These are phyloP conservation scores for Lasiosphaeriaceae sp. DNA, from an alignment of 495 filamentous ascomycete genomes.

Conservation along the genomic window DNA sequence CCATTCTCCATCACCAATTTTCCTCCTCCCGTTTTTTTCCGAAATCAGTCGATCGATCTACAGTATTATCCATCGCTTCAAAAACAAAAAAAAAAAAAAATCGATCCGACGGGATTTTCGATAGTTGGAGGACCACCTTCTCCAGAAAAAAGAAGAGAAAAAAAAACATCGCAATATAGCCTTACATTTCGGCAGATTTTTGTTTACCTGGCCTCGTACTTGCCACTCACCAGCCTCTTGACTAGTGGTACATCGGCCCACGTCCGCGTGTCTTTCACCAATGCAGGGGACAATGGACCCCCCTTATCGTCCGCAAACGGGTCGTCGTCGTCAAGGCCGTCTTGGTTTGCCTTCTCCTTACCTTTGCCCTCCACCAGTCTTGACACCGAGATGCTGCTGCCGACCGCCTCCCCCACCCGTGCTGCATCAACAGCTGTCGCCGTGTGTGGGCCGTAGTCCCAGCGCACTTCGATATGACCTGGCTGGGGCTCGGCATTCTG, in stretches of 20 bases:
- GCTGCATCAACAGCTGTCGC: conserved; percentile 16
- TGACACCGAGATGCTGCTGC: conserved; percentile 61
- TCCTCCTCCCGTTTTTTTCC: not conserved
- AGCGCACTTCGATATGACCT: conserved; percentile 74
- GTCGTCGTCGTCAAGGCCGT: conserved; percentile 21
- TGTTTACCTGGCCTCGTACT: conserved; percentile 58
- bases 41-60: not conserved
- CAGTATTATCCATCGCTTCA: not conserved
- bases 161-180: not conserved
- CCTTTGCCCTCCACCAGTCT: conserved; percentile 40
- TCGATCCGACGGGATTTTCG: not conserved
- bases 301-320: conserved; percentile 40
- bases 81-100: conserved; percentile 1
- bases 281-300: conserved; percentile 23
- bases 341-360: conserved; percentile 33
- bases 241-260: conserved; percentile 74
- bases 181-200: not conserved
- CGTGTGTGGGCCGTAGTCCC: conserved; percentile 58
- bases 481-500: conserved; percentile 72
- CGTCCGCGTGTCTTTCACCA: conserved; percentile 37
- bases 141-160: not conserved
- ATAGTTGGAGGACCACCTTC: not conserved
- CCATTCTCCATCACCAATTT: not conserved
- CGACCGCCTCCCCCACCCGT: conserved; percentile 44
- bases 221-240: conserved; percentile 74